These are phyloP conservation scores for Penicillium sp. DNA, from an alignment of 2,329 filamentous ascomycete genomes.

Conservation along the genomic window DNA sequence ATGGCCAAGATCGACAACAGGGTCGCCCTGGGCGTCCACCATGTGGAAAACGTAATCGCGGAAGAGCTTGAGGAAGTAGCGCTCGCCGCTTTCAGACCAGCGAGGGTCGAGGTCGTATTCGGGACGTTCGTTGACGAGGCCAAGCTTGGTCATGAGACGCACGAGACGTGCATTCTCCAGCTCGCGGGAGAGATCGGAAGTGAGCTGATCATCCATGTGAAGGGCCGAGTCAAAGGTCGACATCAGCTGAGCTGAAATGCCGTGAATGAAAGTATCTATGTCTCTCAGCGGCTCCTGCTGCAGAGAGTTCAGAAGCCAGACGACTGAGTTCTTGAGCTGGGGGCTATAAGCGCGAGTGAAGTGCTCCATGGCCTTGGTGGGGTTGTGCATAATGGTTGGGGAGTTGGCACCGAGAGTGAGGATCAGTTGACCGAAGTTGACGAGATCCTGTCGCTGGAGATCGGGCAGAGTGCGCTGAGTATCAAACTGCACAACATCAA, in stretches of 20 bases:
- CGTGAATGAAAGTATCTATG: slow-evolving; percentile 76
- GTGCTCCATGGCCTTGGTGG: slow-evolving; percentile 72
- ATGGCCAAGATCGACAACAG: slow-evolving; percentile 83
- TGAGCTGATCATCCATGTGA: slow-evolving; percentile 76
- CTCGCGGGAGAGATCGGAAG: slow-evolving; percentile 72
- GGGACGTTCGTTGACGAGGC: slow-evolving; percentile 83
- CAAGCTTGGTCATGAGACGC: slow-evolving; percentile 79
- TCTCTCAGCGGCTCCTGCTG: slow-evolving; percentile 64
- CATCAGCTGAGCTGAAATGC: slow-evolving; percentile 76
- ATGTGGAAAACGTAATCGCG: slow-evolving; percentile 97
- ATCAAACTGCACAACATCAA: slow-evolving; percentile 88
- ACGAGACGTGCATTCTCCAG: slow-evolving; percentile 87
- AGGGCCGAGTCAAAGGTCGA: slow-evolving; percentile 74
- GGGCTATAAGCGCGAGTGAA: slow-evolving; percentile 75
- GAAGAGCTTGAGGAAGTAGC: slow-evolving; percentile 92
- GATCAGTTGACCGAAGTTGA: slow-evolving; percentile 80
- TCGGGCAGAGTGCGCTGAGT: slow-evolving; percentile 68
- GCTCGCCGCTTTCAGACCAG: slow-evolving; percentile 91
- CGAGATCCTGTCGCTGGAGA: slow-evolving; percentile 83
- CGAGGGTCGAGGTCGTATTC: slow-evolving; percentile 75
- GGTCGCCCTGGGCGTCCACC: slow-evolving; percentile 80
- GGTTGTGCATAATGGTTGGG: slow-evolving; percentile 60
- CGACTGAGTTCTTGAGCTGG: slow-evolving; percentile 75
- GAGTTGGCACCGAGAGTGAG: slow-evolving; percentile 77
- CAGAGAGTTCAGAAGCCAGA: slow-evolving; percentile 75